Evolutionary conservation across 805 yeast genomes (phyloP).

Genomic region (Nakazawaea anatomiae): DNA sequence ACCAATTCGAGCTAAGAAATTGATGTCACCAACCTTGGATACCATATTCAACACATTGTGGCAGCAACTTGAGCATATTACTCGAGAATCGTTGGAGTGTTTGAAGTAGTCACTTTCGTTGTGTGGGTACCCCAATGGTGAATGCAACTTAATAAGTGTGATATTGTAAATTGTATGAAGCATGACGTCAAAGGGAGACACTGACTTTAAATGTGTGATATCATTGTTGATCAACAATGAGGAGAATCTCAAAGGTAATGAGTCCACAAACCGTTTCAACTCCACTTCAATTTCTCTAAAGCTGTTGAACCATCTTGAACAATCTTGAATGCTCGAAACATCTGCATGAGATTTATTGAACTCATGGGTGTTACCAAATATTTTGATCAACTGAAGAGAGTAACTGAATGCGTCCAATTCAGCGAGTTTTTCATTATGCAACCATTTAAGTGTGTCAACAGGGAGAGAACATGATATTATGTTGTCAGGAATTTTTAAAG

Average conservation of each 20-base stretch:
- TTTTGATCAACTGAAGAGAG: constrained; percentile 7
- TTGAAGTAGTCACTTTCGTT: constrained; percentile 16
- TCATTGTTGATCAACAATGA: constrained; percentile 6
- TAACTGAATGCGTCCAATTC: constrained; percentile 4
- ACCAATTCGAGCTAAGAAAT: constrained; percentile 15
- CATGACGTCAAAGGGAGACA: background rate
- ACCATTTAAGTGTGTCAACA: constrained; percentile 2
- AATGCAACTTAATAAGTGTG: constrained; percentile 18
- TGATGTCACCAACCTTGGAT: background rate
- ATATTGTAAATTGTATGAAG: constrained; percentile 14
- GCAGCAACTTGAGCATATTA: constrained; percentile 12
- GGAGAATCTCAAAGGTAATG: constrained; percentile 1
- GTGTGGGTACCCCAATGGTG: constrained; percentile 21
- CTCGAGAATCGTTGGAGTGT: constrained; percentile 17
- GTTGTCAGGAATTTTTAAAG: constrained; percentile 16
- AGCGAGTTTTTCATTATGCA: background rate
- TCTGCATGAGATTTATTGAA: constrained; percentile 1
- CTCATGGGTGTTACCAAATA: constrained; percentile 7
- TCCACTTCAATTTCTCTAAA: constrained; percentile 1
- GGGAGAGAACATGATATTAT: constrained; percentile 12
- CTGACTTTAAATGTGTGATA: background rate
- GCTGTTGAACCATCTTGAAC: background rate
- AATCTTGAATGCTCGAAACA: background rate
- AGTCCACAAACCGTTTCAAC: constrained; percentile 6
- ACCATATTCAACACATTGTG: constrained; percentile 5